Conservation (phyloP, 1,139 yeast species). For the Candida sp. region DNA sequence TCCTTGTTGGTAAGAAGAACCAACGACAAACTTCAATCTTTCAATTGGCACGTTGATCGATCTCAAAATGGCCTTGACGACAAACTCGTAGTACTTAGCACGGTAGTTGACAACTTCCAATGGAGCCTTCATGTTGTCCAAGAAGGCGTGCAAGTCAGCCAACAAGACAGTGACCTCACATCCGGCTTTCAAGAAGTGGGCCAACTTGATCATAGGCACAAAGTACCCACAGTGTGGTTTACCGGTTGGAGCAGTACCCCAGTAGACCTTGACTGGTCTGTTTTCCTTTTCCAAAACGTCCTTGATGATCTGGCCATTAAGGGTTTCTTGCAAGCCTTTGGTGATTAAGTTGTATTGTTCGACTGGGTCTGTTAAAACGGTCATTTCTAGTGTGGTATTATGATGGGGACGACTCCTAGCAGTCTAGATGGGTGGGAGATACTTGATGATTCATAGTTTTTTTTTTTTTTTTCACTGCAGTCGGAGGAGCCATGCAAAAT, state of each 20-base stretch:
- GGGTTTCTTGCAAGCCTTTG: constrained; percentile 87
- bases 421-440: background rate
- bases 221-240: constrained; percentile 99
- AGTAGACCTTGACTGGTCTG: constrained; percentile 85
- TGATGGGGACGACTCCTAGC: background rate
- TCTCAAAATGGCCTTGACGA: constrained; percentile 82
- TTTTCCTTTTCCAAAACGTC: constrained; percentile 80
- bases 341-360: constrained; percentile 83
- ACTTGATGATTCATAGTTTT: background rate
- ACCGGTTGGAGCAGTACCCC: constrained; percentile 91
- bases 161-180: constrained; percentile 91
- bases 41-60: constrained; percentile 94
- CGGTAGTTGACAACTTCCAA: constrained; percentile 89
- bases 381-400: background rate
- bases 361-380: constrained; percentile 37
- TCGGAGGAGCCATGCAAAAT: background rate
- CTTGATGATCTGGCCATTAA: constrained; percentile 88
- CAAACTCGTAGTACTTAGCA: constrained; percentile 84
- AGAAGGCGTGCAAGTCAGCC: constrained; percentile 97
- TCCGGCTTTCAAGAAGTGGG: constrained; percentile 95
- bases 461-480: background rate
- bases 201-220: constrained; percentile 96
- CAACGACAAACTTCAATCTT: constrained; percentile 79
- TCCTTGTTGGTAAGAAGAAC: constrained; percentile 85
- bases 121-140: constrained; percentile 99